These are phyloP conservation scores for Fonsecaea nubica DNA, from an alignment of 2,329 filamentous ascomycete genomes.

Conservation along the genomic window DNA sequence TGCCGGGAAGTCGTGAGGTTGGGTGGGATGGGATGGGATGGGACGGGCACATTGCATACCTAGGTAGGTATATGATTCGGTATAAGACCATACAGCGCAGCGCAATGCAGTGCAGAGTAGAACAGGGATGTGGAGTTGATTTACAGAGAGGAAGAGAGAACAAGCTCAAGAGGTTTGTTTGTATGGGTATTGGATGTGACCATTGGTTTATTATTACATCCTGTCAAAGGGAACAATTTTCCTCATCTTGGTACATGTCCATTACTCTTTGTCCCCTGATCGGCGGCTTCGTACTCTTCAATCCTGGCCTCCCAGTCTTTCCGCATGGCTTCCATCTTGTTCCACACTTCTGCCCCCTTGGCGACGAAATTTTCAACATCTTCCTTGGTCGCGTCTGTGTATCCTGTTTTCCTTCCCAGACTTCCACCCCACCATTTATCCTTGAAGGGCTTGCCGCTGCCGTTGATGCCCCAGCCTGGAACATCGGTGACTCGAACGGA, in stretches of 20 bases:
- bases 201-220: no score
- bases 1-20: constrained; percentile 6
- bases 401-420: constrained; percentile 64
- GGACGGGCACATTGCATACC: no score
- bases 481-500: constrained; percentile 78
- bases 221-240: not conserved
- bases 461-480: constrained; percentile 78
- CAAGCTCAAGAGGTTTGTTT: no score
- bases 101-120: no score
- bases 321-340: constrained; percentile 74
- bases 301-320: constrained; percentile 66
- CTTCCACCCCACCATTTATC: constrained; percentile 52
- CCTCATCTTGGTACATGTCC: constrained; percentile 9
- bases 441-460: constrained; percentile 49
- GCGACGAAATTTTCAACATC: constrained; percentile 67
- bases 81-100: no score
- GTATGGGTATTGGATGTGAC: no score
- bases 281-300: constrained; percentile 46
- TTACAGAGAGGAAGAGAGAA: not conserved
- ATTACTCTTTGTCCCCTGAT: constrained; percentile 12
- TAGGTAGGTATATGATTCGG: no score
- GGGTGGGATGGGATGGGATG: no score
- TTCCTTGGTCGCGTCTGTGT: constrained; percentile 66
- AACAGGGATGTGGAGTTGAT: no score
- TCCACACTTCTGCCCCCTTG: constrained; percentile 68